Percentiles rank a stretch among this genome's conserved stretches.
These are phyloP conservation scores for Penicillium pancosmium DNA, from an alignment of 495 filamentous ascomycete species.

Conservation along the genomic window DNA sequence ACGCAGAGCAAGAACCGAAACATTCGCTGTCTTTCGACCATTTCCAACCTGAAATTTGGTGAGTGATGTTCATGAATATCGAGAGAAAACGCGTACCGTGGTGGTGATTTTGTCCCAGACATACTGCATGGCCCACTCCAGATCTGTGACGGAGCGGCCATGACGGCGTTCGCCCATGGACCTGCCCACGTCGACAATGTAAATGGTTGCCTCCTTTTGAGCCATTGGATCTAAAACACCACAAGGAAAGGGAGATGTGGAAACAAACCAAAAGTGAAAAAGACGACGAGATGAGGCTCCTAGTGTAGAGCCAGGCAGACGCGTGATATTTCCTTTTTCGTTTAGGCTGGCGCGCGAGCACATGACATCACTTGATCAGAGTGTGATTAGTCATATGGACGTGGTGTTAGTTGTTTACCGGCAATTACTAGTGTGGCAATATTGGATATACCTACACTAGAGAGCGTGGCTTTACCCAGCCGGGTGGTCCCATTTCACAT, in stretches of 20 bases:
- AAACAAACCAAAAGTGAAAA: slow-evolving; percentile 7
- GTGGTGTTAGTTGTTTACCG: slow-evolving; percentile 4
- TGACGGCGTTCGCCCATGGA: slow-evolving; percentile 78
- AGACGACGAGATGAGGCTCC: slow-evolving; percentile 7
- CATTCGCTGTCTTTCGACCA: slow-evolving; percentile 75
- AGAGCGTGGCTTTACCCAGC: slow-evolving; percentile 8
- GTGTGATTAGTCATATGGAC: slow-evolving; percentile 15
- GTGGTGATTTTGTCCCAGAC: slow-evolving; percentile 94
- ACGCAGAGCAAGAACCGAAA: slow-evolving; percentile 81
- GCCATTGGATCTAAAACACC: slow-evolving; percentile 61
- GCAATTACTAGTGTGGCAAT: background rate
- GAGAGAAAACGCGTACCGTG: slow-evolving; percentile 53
- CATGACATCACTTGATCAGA: slow-evolving; percentile 46
- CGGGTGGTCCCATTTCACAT: background rate
- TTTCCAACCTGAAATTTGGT: slow-evolving; percentile 63
- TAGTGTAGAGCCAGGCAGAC: slow-evolving; percentile 38
- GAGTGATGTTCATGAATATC: slow-evolving; percentile 12
- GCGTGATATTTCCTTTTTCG: slow-evolving; percentile 51
- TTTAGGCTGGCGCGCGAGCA: slow-evolving; percentile 38
- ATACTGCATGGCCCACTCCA: slow-evolving; percentile 90
- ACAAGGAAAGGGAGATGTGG: slow-evolving; percentile 11
- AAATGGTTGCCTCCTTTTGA: slow-evolving; percentile 91
- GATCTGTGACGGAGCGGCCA: slow-evolving; percentile 77
- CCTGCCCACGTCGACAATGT: slow-evolving; percentile 81
- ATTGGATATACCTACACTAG: background rate